A percentile compares a stretch with the other conserved stretches of the same genome.
These are phyloP conservation scores for Daldinia grandis DNA, from an alignment of 495 filamentous ascomycete genomes.

Conservation along the genomic window DNA sequence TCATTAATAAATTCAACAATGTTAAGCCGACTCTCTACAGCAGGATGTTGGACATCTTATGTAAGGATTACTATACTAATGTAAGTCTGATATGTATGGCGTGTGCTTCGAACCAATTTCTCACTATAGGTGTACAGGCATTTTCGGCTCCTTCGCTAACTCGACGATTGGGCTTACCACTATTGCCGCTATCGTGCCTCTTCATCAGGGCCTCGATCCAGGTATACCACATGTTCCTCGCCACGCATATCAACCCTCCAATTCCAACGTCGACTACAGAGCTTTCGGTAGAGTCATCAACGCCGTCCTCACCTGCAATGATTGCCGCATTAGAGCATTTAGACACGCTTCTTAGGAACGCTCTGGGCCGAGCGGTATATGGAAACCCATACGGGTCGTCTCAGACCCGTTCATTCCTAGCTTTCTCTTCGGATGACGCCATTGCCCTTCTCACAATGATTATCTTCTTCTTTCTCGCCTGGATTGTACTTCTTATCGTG, in stretches of 20 bases:
- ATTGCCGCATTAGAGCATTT: conserved; percentile 76
- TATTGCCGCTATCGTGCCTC: conserved; percentile 91
- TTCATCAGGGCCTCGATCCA: conserved; percentile 95
- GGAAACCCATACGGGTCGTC: conserved; percentile 54
- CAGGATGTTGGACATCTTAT: conserved; percentile 88
- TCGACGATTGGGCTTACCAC: conserved; percentile 86
- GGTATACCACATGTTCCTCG: conserved; percentile 98
- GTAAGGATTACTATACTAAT: conserved; percentile 97
- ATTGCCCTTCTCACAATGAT: conserved; percentile 77
- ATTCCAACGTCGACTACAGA: conserved; percentile 76
- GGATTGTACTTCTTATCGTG: conserved; percentile 77
- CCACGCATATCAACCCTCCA: conserved; percentile 79
- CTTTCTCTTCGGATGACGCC: conserved; percentile 66
- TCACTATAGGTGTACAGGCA: conserved; percentile 59
- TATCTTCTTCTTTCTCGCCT: conserved; percentile 80
- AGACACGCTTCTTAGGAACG: conserved; percentile 75
- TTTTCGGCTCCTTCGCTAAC: conserved; percentile 87
- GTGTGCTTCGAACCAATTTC: background rate
- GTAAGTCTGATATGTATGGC: conserved; percentile 51
- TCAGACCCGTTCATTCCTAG: conserved; percentile 44
- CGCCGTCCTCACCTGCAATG: conserved; percentile 69
- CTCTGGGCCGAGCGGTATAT: conserved; percentile 72
- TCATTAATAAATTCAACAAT: conserved; percentile 98
- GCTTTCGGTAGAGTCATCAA: conserved; percentile 60
- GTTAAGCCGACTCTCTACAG: conserved; percentile 87